Evolutionary conservation across 352 stramenopile genomes (phyloP).

Genomic region (Phytophthora pini): DNA sequence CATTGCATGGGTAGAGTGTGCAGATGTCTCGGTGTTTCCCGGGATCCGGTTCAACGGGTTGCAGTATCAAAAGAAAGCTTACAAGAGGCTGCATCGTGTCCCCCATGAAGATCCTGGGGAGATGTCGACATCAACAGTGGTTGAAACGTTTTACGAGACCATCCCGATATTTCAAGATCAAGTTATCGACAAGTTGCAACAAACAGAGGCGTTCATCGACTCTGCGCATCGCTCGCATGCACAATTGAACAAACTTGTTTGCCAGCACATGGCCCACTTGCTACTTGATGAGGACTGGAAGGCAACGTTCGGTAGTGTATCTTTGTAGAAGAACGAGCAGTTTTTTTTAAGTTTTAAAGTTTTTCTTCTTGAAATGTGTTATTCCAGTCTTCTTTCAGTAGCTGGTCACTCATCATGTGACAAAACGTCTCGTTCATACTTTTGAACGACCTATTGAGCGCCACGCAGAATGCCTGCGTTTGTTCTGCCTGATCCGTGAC

Average conservation of each 20-base stretch:
- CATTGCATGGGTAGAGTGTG: too few relatives aligned
- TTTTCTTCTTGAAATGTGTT: conserved; percentile 5
- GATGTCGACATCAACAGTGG: too few relatives aligned
- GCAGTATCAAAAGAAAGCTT: too few relatives aligned
- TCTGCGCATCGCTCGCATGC: neutral
- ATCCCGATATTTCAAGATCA: too few relatives aligned
- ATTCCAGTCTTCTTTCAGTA: conserved; percentile 40
- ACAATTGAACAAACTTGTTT: neutral
- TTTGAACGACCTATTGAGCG: conserved; percentile 23
- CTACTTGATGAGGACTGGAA: conserved; percentile 1
- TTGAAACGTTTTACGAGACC: too few relatives aligned
- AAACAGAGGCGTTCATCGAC: too few relatives aligned
- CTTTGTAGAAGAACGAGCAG: too few relatives aligned
- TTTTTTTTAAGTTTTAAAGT: neutral
- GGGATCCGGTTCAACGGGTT: too few relatives aligned
- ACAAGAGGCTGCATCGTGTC: too few relatives aligned
- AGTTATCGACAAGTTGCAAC: too few relatives aligned
- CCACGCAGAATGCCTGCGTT: conserved; percentile 19
- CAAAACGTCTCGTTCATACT: conserved; percentile 24
- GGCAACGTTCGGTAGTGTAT: neutral
- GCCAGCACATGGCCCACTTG: neutral
- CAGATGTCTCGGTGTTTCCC: too few relatives aligned
- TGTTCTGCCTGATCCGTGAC: conserved; percentile 36
- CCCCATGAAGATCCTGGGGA: too few relatives aligned
- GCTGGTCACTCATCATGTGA: conserved; percentile 15